These are phyloP conservation scores for Aspergillus egyptiacus DNA, from an alignment of 495 filamentous ascomycete genomes.

Conservation along the genomic window DNA sequence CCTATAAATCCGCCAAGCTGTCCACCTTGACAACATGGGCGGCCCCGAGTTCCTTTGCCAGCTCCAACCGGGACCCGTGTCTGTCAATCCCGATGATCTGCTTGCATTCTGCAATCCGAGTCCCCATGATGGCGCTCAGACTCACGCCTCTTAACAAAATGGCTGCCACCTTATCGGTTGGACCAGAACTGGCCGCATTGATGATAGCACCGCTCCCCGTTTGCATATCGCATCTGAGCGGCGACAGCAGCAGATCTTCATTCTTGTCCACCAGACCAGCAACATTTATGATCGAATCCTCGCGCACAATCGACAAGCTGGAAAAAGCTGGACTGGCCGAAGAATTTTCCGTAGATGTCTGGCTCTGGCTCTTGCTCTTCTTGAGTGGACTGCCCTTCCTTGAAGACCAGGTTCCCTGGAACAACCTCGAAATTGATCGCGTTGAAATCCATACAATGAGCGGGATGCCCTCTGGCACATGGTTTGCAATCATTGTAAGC, in stretches of 20 bases:
- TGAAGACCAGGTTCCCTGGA: constrained; percentile 9
- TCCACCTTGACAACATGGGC: constrained; percentile 26
- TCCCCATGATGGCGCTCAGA: constrained; percentile 31
- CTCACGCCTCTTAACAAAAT: constrained; percentile 36
- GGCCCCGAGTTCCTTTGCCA: constrained; percentile 37
- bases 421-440: constrained; percentile 22
- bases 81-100: constrained; percentile 36
- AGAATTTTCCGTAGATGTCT: constrained; percentile 28
- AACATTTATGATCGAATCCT: constrained; percentile 24
- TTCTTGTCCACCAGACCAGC: constrained; percentile 5
- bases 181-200: constrained; percentile 23
- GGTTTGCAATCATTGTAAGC: constrained; percentile 27
- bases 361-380: neutral
- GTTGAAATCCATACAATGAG: constrained; percentile 28
- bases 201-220: constrained; percentile 35
- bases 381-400: constrained; percentile 4
- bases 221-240: constrained; percentile 40
- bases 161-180: constrained; percentile 21
- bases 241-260: constrained; percentile 32
- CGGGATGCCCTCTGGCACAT: constrained; percentile 14
- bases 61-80: constrained; percentile 24
- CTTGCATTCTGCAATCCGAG: constrained; percentile 15
- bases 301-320: constrained; percentile 23
- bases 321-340: constrained; percentile 37
- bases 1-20: neutral